These are phyloP conservation scores for Leccinellum rugosiceps DNA, from an alignment of 768 basidiomycete species.

Conservation along the genomic window DNA sequence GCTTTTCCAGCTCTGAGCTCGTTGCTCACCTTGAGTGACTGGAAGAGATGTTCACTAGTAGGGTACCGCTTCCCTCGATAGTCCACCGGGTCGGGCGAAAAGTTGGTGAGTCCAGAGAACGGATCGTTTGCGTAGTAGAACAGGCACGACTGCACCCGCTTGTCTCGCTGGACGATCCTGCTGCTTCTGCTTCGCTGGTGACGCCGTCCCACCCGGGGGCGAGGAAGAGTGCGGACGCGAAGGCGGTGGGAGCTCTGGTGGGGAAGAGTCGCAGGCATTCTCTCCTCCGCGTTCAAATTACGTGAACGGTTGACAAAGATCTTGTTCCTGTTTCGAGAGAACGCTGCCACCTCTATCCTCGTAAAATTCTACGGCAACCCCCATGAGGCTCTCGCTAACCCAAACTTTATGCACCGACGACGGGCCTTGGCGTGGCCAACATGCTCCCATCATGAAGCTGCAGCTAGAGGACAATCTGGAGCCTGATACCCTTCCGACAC, in stretches of 20 bases:
- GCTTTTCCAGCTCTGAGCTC: no score
- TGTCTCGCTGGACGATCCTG: background rate
- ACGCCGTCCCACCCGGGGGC: background rate
- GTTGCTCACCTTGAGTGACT: conserved; percentile 38
- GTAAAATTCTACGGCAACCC: conserved; percentile 36
- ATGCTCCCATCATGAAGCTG: conserved; percentile 37
- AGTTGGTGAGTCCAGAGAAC: conserved; percentile 42
- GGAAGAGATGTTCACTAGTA: conserved; percentile 48
- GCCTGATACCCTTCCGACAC: conserved; percentile 45
- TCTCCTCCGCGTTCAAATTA: conserved; percentile 51
- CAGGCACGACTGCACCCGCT: background rate
- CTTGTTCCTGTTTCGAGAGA: conserved; percentile 49
- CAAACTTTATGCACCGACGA: conserved; percentile 34
- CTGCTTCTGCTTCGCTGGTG: background rate
- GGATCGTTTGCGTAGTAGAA: conserved; percentile 32
- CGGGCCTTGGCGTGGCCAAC: conserved; percentile 30
- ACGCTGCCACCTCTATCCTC: conserved; percentile 52
- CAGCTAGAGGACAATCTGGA: conserved; percentile 40
- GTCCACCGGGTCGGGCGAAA: conserved; percentile 40
- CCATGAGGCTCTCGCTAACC: conserved; percentile 29
- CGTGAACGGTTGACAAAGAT: conserved; percentile 50
- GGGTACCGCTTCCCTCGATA: conserved; percentile 40
- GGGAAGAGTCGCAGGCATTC: conserved; percentile 34
- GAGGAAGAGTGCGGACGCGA: conserved; percentile 21
- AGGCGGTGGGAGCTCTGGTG: no score